Evolutionary conservation across 2,329 filamentous ascomycete species (phyloP).

Genomic region (Colletotrichum musae): DNA sequence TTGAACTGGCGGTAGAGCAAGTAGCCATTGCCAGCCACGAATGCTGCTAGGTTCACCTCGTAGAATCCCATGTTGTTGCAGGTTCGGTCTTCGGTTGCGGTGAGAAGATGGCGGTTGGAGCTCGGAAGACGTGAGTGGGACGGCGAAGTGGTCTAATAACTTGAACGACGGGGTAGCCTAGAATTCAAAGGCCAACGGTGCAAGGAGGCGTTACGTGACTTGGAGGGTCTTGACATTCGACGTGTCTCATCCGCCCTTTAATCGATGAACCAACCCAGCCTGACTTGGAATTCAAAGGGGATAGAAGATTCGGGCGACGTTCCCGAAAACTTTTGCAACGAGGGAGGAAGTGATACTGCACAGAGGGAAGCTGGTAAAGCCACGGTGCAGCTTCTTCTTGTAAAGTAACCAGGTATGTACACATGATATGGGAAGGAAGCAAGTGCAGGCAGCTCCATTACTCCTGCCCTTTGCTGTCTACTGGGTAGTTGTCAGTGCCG

Average conservation of each 20-base stretch:
- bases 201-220: constrained; percentile 25
- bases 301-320: too few relatives aligned
- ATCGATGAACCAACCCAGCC: neutral
- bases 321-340: neutral
- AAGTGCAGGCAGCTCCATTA: neutral
- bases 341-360: neutral
- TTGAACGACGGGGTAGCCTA: constrained; percentile 5
- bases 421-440: too few relatives aligned
- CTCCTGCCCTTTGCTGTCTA: neutral
- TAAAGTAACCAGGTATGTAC: neutral
- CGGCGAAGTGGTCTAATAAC: constrained; percentile 24
- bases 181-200: constrained; percentile 24
- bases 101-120: neutral
- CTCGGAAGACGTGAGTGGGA: neutral
- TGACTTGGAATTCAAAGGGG: constrained; percentile 8
- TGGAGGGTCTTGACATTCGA: constrained; percentile 26
- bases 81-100: neutral
- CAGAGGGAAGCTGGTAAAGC: neutral
- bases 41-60: constrained; percentile 44
- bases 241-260: constrained; percentile 34
- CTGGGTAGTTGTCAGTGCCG: neutral
- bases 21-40: constrained; percentile 44
- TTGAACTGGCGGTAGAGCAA: constrained; percentile 46
- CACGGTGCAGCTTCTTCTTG: neutral
- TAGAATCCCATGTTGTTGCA: constrained; percentile 44